Evolutionary conservation across 2,329 filamentous ascomycete genomes (phyloP).

Genomic region (Aspergillus fijiensis): DNA sequence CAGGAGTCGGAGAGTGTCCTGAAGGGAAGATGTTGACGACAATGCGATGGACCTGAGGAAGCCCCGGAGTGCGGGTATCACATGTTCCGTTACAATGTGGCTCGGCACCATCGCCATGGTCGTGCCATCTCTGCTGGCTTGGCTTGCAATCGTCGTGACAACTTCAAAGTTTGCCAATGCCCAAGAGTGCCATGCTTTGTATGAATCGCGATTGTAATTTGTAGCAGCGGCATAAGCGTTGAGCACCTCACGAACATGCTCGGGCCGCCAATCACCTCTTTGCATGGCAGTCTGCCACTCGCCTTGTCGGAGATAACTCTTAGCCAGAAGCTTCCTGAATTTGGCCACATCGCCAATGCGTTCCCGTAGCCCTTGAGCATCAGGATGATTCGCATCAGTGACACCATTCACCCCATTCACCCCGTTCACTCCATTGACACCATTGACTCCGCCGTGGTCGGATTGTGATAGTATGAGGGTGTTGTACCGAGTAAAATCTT

Average conservation of each 20-base stretch:
- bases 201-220: constrained; percentile 90
- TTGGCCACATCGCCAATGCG: constrained; percentile 54
- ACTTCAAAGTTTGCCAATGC: constrained; percentile 98
- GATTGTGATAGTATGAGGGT: constrained; percentile 36
- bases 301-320: constrained; percentile 93
- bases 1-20: constrained; percentile 88
- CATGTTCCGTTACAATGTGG: constrained; percentile 75
- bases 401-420: constrained; percentile 53
- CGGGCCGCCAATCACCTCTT: constrained; percentile 83
- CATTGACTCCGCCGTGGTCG: constrained; percentile 47
- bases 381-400: constrained; percentile 40
- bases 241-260: constrained; percentile 82
- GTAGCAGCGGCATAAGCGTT: constrained; percentile 90
- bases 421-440: constrained; percentile 52
- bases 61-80: constrained; percentile 89
- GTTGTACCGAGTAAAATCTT: constrained; percentile 55
- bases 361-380: constrained; percentile 39
- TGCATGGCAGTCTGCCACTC: constrained; percentile 91
- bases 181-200: constrained; percentile 99
- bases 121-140: constrained; percentile 58
- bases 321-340: constrained; percentile 73
- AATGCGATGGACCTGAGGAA: constrained; percentile 98
- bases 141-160: constrained; percentile 74
- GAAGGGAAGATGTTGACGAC: constrained; percentile 85
- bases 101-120: constrained; percentile 57